Percentiles rank a stretch among this genome's conserved stretches.
phyloP scores from a whole-genome alignment of 305 asterid species.

The Rubia tinctorum region DNA sequence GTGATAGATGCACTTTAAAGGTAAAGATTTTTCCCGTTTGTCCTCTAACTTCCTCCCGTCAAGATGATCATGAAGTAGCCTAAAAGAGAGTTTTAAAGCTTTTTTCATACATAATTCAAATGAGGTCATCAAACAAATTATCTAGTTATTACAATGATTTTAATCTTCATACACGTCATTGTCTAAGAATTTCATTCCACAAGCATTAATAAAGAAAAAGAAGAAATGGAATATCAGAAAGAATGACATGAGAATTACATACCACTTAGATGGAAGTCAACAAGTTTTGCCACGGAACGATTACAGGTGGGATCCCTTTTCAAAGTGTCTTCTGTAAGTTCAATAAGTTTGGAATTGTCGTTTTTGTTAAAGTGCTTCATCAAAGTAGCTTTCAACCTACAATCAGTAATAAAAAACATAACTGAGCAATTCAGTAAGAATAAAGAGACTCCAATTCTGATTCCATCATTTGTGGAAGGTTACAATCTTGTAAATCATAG shows the following conservation, averaged over 20 bases:
- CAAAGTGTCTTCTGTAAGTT: constrained; percentile 63
- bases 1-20: not conserved
- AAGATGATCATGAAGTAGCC: not conserved
- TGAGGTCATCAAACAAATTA: too few species aligned
- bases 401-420: constrained; percentile 14
- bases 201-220: not conserved
- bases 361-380: constrained; percentile 69
- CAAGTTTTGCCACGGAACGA: constrained; percentile 58
- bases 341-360: constrained; percentile 42
- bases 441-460: not conserved
- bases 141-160: not conserved
- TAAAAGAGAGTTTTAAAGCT: not conserved
- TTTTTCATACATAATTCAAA: not conserved
- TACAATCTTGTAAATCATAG: not conserved
- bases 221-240: constrained; percentile 3
- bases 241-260: constrained; percentile 17
- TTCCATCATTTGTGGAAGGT: not conserved
- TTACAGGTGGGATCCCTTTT: constrained; percentile 82
- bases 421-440: not conserved
- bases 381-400: constrained; percentile 68
- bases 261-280: constrained; percentile 68
- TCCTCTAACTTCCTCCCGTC: not conserved
- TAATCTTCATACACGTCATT: not conserved
- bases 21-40: not conserved
- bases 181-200: constrained; percentile 1